phyloP scores from a whole-genome alignment of 805 yeast genomes.

The Ogataea nakhonphanomensis region DNA sequence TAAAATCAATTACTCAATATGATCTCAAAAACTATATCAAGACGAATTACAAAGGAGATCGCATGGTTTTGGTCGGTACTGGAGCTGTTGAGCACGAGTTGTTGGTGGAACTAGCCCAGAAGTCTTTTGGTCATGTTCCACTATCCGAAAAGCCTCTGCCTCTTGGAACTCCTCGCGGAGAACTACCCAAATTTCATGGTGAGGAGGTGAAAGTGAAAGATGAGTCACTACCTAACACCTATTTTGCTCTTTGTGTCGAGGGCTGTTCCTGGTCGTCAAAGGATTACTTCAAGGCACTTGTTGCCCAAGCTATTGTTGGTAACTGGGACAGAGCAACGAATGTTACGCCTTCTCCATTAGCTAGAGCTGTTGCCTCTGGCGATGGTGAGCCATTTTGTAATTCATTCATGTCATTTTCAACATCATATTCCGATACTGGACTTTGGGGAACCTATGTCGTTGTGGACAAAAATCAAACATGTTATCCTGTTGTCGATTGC shows the following conservation, averaged over 20 bases:
- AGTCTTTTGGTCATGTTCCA: constrained; percentile 70
- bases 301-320: constrained; percentile 95
- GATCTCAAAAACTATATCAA: constrained; percentile 79
- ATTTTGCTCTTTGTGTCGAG: constrained; percentile 92
- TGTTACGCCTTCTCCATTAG: constrained; percentile 80
- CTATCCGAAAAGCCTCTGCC: constrained; percentile 54
- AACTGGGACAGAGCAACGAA: constrained; percentile 96
- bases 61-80: constrained; percentile 97
- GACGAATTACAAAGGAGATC: constrained; percentile 88
- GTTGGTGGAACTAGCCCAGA: constrained; percentile 70
- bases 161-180: constrained; percentile 70
- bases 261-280: constrained; percentile 97
- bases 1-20: constrained; percentile 68
- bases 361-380: constrained; percentile 49
- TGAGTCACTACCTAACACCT: constrained; percentile 79
- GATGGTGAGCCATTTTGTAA: constrained; percentile 71
- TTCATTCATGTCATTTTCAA: constrained; percentile 93
- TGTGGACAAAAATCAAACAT: constrained; percentile 67
- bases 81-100: constrained; percentile 90
- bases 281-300: constrained; percentile 91
- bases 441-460: constrained; percentile 95
- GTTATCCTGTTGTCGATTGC: constrained; percentile 67
- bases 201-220: constrained; percentile 86
- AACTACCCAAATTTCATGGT: constrained; percentile 74
- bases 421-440: constrained; percentile 96